phyloP scores from a whole-genome alignment of 2,329 filamentous ascomycete genomes.

The Sporothrix luriei region DNA sequence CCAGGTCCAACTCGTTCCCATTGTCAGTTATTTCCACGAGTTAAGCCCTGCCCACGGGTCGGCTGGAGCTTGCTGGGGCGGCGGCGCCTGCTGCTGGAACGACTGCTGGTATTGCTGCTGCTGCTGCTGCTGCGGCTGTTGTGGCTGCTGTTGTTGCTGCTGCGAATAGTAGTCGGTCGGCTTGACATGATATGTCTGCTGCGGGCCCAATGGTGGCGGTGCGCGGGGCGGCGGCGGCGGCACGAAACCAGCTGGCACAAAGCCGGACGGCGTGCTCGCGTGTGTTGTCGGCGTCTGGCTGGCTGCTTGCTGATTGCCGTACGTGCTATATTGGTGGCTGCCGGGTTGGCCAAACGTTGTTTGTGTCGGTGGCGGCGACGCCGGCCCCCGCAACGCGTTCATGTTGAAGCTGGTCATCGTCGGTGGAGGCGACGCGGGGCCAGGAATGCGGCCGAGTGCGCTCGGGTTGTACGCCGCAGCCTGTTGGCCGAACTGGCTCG shows the following conservation, averaged over 20 bases:
- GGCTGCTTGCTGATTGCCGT: slow-evolving; percentile 50
- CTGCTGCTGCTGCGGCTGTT: slow-evolving; percentile 35
- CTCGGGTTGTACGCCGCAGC: slow-evolving; percentile 56
- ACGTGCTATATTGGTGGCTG: slow-evolving; percentile 52
- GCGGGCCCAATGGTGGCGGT: slow-evolving; percentile 62
- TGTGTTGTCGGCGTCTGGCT: slow-evolving; percentile 48
- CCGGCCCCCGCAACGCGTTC: slow-evolving; percentile 43
- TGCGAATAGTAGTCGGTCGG: slow-evolving; percentile 42
- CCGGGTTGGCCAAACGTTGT: slow-evolving; percentile 52
- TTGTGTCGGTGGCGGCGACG: slow-evolving; percentile 66
- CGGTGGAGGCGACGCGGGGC: slow-evolving; percentile 53
- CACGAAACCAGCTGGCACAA: slow-evolving; percentile 61
- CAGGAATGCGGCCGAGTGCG: slow-evolving; percentile 60
- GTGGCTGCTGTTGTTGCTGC: slow-evolving; percentile 46
- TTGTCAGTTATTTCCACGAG: slow-evolving; percentile 51
- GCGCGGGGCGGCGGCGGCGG: slow-evolving; percentile 66
- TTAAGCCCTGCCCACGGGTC: slow-evolving; percentile 59
- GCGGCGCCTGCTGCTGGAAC: slow-evolving; percentile 44
- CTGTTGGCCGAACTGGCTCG: slow-evolving; percentile 50
- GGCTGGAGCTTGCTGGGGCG: slow-evolving; percentile 45
- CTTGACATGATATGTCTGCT: slow-evolving; percentile 62
- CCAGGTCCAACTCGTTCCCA: background rate
- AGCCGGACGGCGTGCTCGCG: slow-evolving; percentile 42
- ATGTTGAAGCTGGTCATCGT: slow-evolving; percentile 46
- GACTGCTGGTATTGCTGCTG: slow-evolving; percentile 41